Base-by-base conservation (phyloP, 2,329 filamentous ascomycete genomes). In the Fusarium sublunatum region DNA sequence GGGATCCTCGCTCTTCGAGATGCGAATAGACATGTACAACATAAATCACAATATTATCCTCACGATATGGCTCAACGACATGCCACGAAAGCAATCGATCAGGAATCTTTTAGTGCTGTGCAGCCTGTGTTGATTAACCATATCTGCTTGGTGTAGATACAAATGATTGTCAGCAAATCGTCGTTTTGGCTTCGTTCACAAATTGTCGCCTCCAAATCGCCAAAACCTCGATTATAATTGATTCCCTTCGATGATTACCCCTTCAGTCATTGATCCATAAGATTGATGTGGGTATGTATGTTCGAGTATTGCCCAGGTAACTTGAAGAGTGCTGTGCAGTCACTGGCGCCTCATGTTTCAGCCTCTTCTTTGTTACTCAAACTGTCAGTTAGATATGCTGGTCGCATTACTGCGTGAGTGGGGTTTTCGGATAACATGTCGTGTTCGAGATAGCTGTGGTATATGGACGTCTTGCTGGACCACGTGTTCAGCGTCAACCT, bases 11-110 rank as follows among this genome's bases (percentile, higher is more conserved):
- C 53, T 57, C 52, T 57, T 49, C 58, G 40, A 55, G 54, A 62
- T 66, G 62, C 66, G 61, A 67, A 46, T 68, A 51, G 55, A 70
- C 54, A 66, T 69, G 67, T 71, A 71, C 58, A 68, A 69, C 65
- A 69, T 55, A 56, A 38, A 61, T 41, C 48, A 59, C 46, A 59
- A 53, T 42, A 35, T 57, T 32, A 44, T 35, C 57, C 43, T 51
- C 40, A 55, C 28, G 42, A 52, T 36, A 53, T 60, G 59, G 45
- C 63, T 47, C 35, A 44, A 36, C 36, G 15, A 24, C 19, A 44
- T 54, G 44, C 40, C 47, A 51, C 34, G 55, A 15, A 48, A 58
- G 28, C 44, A 39, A 44, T 50, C n/a, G 19, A 58, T 28, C 32
- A 19, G 24, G 24, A 35, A 15, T 22, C 26, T 24, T 22, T 36